Percentiles rank a stretch among this genome's conserved stretches.
phyloP scores from a whole-genome alignment of 1,139 yeast species.

The Debaryomyces coudertii region DNA sequence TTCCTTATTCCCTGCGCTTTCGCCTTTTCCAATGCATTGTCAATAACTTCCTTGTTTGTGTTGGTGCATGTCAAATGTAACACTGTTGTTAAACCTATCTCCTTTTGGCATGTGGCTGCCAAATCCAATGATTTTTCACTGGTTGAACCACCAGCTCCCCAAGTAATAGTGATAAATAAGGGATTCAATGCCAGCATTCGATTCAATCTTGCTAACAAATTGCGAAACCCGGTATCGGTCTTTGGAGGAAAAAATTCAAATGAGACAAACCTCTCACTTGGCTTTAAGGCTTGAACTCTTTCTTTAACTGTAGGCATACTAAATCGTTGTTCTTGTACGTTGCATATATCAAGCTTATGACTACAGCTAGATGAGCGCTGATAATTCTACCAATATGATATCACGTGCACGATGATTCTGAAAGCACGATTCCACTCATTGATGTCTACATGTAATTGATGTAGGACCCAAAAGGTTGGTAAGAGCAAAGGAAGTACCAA shows the following conservation, averaged over 20 bases:
- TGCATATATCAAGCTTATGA: neutral
- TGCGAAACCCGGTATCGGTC: slow-evolving; percentile 83
- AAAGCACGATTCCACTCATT: neutral
- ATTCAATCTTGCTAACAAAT: slow-evolving; percentile 79
- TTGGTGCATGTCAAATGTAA: slow-evolving; percentile 96
- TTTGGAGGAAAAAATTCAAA: slow-evolving; percentile 98
- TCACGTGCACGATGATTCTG: slow-evolving; percentile 5
- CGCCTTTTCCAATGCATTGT: slow-evolving; percentile 76
- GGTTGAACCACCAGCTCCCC: slow-evolving; percentile 99
- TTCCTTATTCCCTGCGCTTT: slow-evolving; percentile 77
- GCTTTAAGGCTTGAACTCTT: slow-evolving; percentile 51
- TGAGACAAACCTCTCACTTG: slow-evolving; percentile 70
- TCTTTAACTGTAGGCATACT: slow-evolving; percentile 50
- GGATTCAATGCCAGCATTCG: slow-evolving; percentile 92
- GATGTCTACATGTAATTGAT: neutral
- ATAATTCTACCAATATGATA: neutral
- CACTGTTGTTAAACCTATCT: slow-evolving; percentile 82
- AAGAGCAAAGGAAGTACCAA: neutral
- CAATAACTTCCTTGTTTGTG: slow-evolving; percentile 76
- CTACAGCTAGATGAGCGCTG: slow-evolving; percentile 1
- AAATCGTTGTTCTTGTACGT: neutral
- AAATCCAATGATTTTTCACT: slow-evolving; percentile 82
- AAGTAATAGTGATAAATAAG: slow-evolving; percentile 86
- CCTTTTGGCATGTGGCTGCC: slow-evolving; percentile 76
- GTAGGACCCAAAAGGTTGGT: neutral